Conservation (phyloP, 1,284 basidiomycete species). For the Mycena sp. region DNA sequence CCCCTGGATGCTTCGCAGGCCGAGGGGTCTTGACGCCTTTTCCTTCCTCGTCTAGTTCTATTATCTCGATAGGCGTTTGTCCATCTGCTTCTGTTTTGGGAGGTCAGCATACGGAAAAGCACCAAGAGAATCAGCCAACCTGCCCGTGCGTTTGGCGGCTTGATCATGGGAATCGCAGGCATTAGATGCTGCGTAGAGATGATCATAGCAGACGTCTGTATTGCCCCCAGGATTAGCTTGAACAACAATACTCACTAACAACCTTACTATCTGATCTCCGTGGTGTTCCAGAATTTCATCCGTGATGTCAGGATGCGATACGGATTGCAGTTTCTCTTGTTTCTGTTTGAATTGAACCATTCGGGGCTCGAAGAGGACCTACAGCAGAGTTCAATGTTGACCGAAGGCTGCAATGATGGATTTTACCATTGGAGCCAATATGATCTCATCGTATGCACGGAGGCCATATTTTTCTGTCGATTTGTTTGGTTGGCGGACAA, state of each 20-base stretch:
- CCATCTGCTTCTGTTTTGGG: conserved; percentile 40
- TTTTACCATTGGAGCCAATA: conserved; percentile 91
- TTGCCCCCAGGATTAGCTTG: conserved; percentile 10
- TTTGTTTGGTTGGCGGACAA: conserved; percentile 80
- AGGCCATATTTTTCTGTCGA: conserved; percentile 90
- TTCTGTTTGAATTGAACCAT: conserved; percentile 92
- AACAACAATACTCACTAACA: background rate
- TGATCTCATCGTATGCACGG: conserved; percentile 95
- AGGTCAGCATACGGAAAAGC: conserved; percentile 38
- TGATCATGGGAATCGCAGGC: conserved; percentile 39
- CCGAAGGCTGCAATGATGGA: background rate
- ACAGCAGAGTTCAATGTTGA: conserved; percentile 14
- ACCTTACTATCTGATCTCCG: conserved; percentile 68
- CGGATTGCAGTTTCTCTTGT: conserved; percentile 57
- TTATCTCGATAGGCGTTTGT: conserved; percentile 54
- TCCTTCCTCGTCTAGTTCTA: conserved; percentile 62
- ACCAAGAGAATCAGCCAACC: background rate
- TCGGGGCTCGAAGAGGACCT: conserved; percentile 94
- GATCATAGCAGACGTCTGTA: conserved; percentile 69
- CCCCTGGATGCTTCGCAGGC: conserved; percentile 43
- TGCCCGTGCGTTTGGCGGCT: conserved; percentile 1
- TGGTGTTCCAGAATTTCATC: conserved; percentile 78
- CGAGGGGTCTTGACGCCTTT: conserved; percentile 44
- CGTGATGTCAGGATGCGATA: conserved; percentile 64
- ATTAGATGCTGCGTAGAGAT: conserved; percentile 88